These are phyloP conservation scores for Gynandropsis gynandra DNA, from an alignment of 345 rosid genomes.

Conservation along the genomic window DNA sequence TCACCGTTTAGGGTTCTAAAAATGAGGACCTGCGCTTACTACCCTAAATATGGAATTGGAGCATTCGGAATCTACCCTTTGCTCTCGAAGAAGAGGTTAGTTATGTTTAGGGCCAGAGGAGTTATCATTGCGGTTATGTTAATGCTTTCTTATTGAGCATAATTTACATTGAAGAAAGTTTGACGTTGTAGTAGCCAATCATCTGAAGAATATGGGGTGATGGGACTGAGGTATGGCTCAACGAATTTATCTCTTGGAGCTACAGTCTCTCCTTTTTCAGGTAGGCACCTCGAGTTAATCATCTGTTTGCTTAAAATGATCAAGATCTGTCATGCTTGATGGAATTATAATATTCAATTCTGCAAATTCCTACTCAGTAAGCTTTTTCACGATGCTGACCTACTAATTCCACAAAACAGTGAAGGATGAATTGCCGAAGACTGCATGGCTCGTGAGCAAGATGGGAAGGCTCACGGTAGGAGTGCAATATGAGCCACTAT, in stretches of 20 bases:
- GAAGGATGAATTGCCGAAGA: slow-evolving; percentile 51
- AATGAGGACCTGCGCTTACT: slow-evolving; percentile 62
- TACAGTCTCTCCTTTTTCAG: slow-evolving; percentile 48
- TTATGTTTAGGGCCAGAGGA: not conserved
- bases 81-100: slow-evolving; percentile 47
- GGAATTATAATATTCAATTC: not conserved
- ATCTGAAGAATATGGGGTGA: slow-evolving; percentile 52
- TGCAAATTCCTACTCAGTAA: not conserved
- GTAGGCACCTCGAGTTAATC: slow-evolving; percentile 27
- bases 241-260: slow-evolving; percentile 64
- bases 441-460: slow-evolving; percentile 84
- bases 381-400: not conserved
- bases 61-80: slow-evolving; percentile 71
- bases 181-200: slow-evolving; percentile 30
- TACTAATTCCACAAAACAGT: slow-evolving; percentile 27
- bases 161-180: not conserved
- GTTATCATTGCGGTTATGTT: not conserved
- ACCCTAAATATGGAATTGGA: slow-evolving; percentile 70
- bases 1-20: slow-evolving; percentile 43
- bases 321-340: not conserved
- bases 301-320: not conserved
- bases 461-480: slow-evolving; percentile 79
- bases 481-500: slow-evolving; percentile 68
- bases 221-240: slow-evolving; percentile 88
- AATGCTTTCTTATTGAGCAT: not conserved